Conservation (phyloP, 495 filamentous ascomycete genomes). For the Amphirosellinia nigrospora region DNA sequence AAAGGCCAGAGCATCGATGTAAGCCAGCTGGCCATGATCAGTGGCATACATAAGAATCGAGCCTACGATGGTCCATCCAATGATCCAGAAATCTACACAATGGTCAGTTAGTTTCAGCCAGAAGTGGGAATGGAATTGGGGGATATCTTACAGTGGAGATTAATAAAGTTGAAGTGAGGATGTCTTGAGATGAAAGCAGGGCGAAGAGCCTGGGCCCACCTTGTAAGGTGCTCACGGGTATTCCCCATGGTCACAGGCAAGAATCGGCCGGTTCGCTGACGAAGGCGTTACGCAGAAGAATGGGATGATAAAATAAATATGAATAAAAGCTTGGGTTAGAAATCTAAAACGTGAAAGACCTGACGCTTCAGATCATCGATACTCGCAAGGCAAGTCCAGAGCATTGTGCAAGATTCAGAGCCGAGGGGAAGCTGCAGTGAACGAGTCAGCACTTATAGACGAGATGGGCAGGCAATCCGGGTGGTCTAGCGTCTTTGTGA, state of each 20-base stretch:
- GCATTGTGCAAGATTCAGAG: conserved; percentile 32
- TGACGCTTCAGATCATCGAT: conserved; percentile 36
- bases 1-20: conserved; percentile 91
- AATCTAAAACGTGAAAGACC: conserved; percentile 32
- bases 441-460: conserved; percentile 21
- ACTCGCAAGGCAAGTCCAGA: conserved; percentile 29
- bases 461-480: background rate
- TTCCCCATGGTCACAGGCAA: conserved; percentile 30
- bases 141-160: conserved; percentile 72
- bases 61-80: conserved; percentile 68
- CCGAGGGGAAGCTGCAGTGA: conserved; percentile 31
- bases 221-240: conserved; percentile 35
- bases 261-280: background rate
- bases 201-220: conserved; percentile 52
- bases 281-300: background rate
- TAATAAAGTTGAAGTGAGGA: conserved; percentile 82
- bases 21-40: conserved; percentile 62
- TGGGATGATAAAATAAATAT: conserved; percentile 12
- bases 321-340: conserved; percentile 32
- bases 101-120: background rate
- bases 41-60: conserved; percentile 77
- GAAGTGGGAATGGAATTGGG: background rate
- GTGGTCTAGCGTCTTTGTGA: background rate
- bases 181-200: conserved; percentile 59
- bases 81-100: conserved; percentile 74